phyloP scores from a whole-genome alignment of 352 stramenopile genomes.

The Pythium phragmitis region DNA sequence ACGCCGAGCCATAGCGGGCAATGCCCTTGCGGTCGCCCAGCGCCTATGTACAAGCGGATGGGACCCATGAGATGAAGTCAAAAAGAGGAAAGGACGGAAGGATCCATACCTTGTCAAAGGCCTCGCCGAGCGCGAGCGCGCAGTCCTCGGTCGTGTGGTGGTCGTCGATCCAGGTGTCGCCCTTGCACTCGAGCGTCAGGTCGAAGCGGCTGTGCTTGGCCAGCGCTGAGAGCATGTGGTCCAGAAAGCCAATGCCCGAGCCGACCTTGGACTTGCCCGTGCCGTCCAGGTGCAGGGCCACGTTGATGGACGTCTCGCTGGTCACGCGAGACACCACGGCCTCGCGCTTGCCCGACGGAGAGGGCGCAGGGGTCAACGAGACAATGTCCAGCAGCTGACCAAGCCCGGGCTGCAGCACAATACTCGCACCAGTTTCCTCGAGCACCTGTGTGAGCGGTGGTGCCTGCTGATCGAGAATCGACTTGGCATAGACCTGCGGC shows the following conservation, averaged over 20 bases:
- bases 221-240: conserved; percentile 90
- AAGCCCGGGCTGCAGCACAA: conserved; percentile 74
- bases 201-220: conserved; percentile 91
- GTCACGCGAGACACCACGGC: conserved; percentile 78
- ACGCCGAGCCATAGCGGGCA: conserved; percentile 84
- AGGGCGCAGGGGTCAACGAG: conserved; percentile 14
- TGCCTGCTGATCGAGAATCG: conserved; percentile 60
- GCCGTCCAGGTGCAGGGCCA: conserved; percentile 86
- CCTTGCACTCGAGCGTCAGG: conserved; percentile 86
- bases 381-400: conserved; percentile 84
- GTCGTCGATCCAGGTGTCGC: conserved; percentile 96
- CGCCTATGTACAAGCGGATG: conserved; percentile 33
- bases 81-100: not conserved
- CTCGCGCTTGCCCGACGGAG: conserved; percentile 7
- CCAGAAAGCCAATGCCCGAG: conserved; percentile 91
- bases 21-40: conserved; percentile 90
- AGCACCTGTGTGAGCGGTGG: conserved; percentile 52
- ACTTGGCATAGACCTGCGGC: conserved; percentile 79
- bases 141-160: conserved; percentile 97
- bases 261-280: conserved; percentile 83
- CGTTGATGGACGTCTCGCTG: conserved; percentile 94
- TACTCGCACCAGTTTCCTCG: conserved; percentile 48
- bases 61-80: too few species aligned
- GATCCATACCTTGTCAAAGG: conserved; percentile 72
- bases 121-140: conserved; percentile 91